phyloP scores from a whole-genome alignment of 2,329 filamentous ascomycete species.

The Byssothecium circinans region DNA sequence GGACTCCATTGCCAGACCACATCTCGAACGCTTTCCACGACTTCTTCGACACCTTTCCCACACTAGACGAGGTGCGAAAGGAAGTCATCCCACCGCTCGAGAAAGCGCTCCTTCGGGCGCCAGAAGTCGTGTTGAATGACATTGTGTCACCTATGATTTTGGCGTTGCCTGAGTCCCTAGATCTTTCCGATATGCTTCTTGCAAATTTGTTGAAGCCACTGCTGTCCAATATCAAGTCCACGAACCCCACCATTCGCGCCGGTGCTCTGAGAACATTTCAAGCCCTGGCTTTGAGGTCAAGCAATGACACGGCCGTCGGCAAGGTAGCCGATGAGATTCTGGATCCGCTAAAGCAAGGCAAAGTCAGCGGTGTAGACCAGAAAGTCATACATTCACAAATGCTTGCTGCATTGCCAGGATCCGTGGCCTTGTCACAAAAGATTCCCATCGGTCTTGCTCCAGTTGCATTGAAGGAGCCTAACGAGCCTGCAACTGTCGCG shows the following conservation, averaged over 20 bases:
- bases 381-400: slow-evolving; percentile 81
- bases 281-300: slow-evolving; percentile 64
- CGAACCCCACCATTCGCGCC: slow-evolving; percentile 73
- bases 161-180: slow-evolving; percentile 69
- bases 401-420: slow-evolving; percentile 60
- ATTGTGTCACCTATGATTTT: slow-evolving; percentile 73
- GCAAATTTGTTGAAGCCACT: slow-evolving; percentile 80
- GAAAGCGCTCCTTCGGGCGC: slow-evolving; percentile 83
- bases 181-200: slow-evolving; percentile 74
- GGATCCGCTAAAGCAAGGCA: slow-evolving; percentile 76
- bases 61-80: slow-evolving; percentile 71
- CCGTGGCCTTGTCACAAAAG: slow-evolving; percentile 64
- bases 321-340: slow-evolving; percentile 78
- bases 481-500: slow-evolving; percentile 76
- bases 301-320: slow-evolving; percentile 61
- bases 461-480: slow-evolving; percentile 80
- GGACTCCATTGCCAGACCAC: slow-evolving; percentile 69
- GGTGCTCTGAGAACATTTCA: slow-evolving; percentile 76
- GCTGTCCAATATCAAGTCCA: slow-evolving; percentile 88
- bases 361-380: slow-evolving; percentile 82
- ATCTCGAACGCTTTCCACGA: slow-evolving; percentile 73
- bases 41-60: slow-evolving; percentile 79
- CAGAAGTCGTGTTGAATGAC: slow-evolving; percentile 83
- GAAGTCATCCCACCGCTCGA: slow-evolving; percentile 81
- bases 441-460: slow-evolving; percentile 67